phyloP scores from a whole-genome alignment of 2,329 filamentous ascomycete species.

The Fusarium nurragi region DNA sequence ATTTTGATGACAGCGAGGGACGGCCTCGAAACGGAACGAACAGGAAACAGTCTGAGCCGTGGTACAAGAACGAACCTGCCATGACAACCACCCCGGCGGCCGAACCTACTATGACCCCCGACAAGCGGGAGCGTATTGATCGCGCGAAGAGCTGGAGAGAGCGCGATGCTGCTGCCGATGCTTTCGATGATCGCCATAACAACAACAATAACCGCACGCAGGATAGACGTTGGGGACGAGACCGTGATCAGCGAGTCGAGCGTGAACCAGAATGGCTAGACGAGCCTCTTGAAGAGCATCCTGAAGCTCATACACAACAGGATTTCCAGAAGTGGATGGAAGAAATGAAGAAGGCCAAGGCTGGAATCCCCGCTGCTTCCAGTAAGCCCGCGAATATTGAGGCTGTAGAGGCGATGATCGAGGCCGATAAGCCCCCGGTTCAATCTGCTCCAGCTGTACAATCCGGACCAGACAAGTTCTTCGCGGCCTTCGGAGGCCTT shows the following conservation, averaged over 20 bases:
- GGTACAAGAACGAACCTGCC: conserved; percentile 71
- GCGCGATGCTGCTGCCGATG: conserved; percentile 55
- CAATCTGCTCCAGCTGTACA: conserved; percentile 72
- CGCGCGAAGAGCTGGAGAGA: conserved; percentile 70
- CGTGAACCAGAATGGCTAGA: conserved; percentile 94
- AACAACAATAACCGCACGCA: conserved; percentile 52
- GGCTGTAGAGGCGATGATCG: conserved; percentile 50
- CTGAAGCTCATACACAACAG: conserved; percentile 80
- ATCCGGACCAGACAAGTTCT: conserved; percentile 79
- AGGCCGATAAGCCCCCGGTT: conserved; percentile 63
- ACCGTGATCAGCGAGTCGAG: conserved; percentile 70
- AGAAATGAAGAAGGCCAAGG: conserved; percentile 78
- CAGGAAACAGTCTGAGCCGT: conserved; percentile 76
- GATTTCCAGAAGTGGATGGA: conserved; percentile 97
- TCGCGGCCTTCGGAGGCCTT: conserved; percentile 63
- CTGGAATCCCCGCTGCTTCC: conserved; percentile 49
- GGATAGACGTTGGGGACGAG: conserved; percentile 65
- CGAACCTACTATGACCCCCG: conserved; percentile 47
- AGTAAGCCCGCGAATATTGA: conserved; percentile 49
- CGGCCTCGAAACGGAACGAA: conserved; percentile 71
- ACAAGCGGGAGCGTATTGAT: conserved; percentile 65
- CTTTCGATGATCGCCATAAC: conserved; percentile 65
- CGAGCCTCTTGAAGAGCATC: conserved; percentile 73
- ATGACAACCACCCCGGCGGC: conserved; percentile 22
- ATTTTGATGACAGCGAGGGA: conserved; percentile 63